Conservation (phyloP, 495 filamentous ascomycete species). For the Hyaloscypha hepaticicola region DNA sequence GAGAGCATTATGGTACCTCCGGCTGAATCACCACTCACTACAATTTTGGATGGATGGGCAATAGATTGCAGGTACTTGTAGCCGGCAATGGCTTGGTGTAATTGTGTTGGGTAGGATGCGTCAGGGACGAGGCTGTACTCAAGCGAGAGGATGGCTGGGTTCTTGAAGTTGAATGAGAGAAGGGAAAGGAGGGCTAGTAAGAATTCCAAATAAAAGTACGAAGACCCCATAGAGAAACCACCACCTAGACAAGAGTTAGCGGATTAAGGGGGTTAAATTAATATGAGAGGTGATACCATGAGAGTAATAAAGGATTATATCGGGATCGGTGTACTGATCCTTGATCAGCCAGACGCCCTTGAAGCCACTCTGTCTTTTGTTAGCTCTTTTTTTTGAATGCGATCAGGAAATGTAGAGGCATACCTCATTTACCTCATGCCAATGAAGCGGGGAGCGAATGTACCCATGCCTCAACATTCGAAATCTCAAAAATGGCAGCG, state of each 20-base stretch:
- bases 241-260: conserved; percentile 47
- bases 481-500: conserved; percentile 69
- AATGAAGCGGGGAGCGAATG: conserved; percentile 55
- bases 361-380: conserved; percentile 37
- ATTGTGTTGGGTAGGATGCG: conserved; percentile 63
- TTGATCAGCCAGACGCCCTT: conserved; percentile 62
- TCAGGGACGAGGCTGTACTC: conserved; percentile 82
- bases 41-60: conserved; percentile 50
- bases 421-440: conserved; percentile 58
- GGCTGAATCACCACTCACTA: conserved; percentile 71
- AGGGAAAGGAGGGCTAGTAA: conserved; percentile 62
- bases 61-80: conserved; percentile 64
- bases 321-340: conserved; percentile 52
- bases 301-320: conserved; percentile 70
- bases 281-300: conserved; percentile 51
- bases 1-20: conserved; percentile 68
- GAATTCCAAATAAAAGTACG: conserved; percentile 81
- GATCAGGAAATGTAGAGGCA: not conserved
- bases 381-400: not conserved
- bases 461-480: conserved; percentile 71
- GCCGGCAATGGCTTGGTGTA: conserved; percentile 61
- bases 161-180: conserved; percentile 57
- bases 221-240: conserved; percentile 74
- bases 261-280: not conserved
- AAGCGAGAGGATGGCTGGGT: conserved; percentile 74